Conservation (phyloP, 225 moss, liverwort and hornwort genomes). For the Straminergon stramineum region DNA sequence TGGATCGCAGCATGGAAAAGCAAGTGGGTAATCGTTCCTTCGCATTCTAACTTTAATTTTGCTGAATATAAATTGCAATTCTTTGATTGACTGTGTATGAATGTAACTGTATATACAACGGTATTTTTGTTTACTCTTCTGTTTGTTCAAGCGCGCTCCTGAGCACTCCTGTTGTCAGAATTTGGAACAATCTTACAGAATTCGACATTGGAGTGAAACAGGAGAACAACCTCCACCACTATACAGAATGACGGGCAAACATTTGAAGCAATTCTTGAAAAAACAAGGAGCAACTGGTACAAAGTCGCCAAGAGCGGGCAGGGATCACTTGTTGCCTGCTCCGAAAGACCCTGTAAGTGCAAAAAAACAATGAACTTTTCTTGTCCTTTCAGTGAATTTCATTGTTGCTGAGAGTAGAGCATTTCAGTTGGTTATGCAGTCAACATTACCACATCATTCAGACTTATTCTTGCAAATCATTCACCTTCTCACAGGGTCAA, state of each 20-base stretch:
- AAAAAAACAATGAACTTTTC: neutral
- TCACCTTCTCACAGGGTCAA: conserved; percentile 16
- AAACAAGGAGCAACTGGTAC: neutral
- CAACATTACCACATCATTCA: neutral
- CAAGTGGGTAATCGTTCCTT: conserved; percentile 25
- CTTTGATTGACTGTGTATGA: neutral
- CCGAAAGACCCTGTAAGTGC: conserved; percentile 18
- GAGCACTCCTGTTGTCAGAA: neutral
- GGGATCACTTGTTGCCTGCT: neutral
- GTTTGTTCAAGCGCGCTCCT: neutral
- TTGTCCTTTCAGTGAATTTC: neutral
- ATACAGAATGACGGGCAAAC: neutral
- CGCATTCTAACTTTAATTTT: neutral
- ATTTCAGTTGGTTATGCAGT: neutral
- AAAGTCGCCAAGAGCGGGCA: neutral
- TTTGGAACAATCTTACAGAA: neutral
- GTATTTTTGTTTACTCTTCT: neutral
- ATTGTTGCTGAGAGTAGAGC: neutral
- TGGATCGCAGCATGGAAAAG: conserved; percentile 32
- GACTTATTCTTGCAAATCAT: neutral
- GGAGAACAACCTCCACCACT: conserved; percentile 22
- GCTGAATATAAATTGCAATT: neutral
- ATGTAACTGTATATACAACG: neutral
- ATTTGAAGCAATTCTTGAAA: neutral
- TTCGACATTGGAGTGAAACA: neutral